These are phyloP conservation scores for Globisporangium megalacanthum DNA, from an alignment of 352 stramenopile genomes.

Conservation along the genomic window DNA sequence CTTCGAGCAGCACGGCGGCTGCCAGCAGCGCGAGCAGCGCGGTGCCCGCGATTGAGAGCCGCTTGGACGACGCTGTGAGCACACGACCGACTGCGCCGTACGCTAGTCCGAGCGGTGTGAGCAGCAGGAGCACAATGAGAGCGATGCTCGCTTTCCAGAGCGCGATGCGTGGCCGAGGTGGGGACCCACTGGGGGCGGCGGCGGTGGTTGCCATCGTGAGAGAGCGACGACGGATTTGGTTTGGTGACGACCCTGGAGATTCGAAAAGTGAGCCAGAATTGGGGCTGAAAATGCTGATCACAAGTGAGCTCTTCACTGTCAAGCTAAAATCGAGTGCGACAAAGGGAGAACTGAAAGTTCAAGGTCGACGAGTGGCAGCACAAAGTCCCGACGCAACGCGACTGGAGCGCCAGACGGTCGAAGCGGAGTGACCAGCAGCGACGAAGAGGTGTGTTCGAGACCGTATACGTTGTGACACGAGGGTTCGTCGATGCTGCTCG, in stretches of 20 bases:
- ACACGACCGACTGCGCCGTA: slow-evolving; percentile 39
- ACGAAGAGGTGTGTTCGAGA: too few relatives aligned
- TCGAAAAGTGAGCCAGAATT: too few relatives aligned
- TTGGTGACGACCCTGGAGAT: too few relatives aligned
- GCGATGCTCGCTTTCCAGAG: slow-evolving; percentile 19
- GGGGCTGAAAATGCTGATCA: neutral
- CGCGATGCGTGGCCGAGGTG: slow-evolving; percentile 13
- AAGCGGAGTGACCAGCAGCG: neutral
- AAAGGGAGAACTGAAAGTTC: neutral
- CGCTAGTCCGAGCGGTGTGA: slow-evolving; percentile 37
- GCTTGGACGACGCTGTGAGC: slow-evolving; percentile 25
- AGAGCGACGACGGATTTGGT: neutral
- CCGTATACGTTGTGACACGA: too few relatives aligned
- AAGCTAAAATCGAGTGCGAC: too few relatives aligned
- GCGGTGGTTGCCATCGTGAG: neutral
- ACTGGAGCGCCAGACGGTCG: neutral
- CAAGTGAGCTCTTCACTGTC: neutral
- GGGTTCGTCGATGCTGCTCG: too few relatives aligned
- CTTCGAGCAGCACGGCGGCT: slow-evolving; percentile 13
- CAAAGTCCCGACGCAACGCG: neutral
- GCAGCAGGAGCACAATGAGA: slow-evolving; percentile 18
- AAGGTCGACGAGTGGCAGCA: neutral
- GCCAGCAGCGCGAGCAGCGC: slow-evolving; percentile 18
- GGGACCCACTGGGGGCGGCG: neutral
- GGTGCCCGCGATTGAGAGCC: slow-evolving; percentile 19